Evolutionary conservation across 805 yeast species (phyloP).

Genomic region (Lachancea quebecensis): DNA sequence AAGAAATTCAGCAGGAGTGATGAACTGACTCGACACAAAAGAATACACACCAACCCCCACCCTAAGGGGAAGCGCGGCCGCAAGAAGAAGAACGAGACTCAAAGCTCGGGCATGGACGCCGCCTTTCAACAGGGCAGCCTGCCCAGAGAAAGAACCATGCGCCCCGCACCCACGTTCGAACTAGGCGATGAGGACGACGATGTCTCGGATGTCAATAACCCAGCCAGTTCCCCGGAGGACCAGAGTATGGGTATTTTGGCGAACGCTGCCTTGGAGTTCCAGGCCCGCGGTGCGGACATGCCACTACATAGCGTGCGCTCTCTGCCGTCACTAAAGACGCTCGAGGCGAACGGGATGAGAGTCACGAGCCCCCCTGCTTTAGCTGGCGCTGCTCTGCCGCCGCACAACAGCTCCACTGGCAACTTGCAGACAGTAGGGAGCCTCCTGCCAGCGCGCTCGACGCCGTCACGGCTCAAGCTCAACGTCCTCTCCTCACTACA

Average conservation of each 20-base stretch:
- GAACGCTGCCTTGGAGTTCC: conserved; percentile 7
- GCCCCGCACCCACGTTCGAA: conserved; percentile 7
- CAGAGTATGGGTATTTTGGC: conserved; percentile 8
- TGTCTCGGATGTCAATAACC: conserved; percentile 2
- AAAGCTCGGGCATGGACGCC: too few relatives aligned
- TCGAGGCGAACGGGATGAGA: background rate
- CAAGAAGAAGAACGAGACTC: conserved; percentile 28
- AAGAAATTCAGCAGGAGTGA: conserved; percentile 65
- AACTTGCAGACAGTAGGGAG: background rate
- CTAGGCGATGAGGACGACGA: conserved; percentile 7
- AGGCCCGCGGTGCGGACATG: background rate
- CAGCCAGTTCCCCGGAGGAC: conserved; percentile 3
- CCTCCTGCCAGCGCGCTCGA: background rate
- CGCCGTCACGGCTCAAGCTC: conserved; percentile 17
- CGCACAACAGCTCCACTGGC: conserved; percentile 1
- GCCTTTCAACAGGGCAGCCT: background rate
- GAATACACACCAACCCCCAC: conserved; percentile 68
- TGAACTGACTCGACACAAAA: conserved; percentile 64
- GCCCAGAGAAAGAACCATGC: conserved; percentile 4
- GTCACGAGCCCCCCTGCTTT: background rate
- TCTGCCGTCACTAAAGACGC: conserved; percentile 6
- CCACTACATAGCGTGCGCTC: conserved; percentile 5
- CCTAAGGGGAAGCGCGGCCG: conserved; percentile 53
- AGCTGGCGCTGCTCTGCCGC: background rate
- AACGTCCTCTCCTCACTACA: conserved; percentile 46